Evolutionary conservation across 352 stramenopile genomes (phyloP).

Genomic region (Pythium phragmitis): DNA sequence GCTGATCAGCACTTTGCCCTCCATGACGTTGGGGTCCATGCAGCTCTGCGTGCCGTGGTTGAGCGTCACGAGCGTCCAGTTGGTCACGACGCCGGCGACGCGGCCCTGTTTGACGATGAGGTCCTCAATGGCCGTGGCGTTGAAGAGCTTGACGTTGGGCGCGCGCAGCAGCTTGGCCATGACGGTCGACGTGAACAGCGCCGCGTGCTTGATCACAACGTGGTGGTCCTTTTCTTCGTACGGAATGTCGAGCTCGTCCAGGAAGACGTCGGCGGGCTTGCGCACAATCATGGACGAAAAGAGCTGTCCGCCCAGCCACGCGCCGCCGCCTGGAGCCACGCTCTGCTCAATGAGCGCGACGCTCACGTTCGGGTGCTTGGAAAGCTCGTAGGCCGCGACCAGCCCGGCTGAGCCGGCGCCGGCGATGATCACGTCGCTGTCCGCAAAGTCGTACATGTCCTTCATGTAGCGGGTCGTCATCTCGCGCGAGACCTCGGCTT

Average conservation of each 20-base stretch:
- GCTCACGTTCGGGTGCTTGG: slow-evolving; percentile 56
- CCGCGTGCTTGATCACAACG: slow-evolving; percentile 67
- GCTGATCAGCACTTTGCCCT: slow-evolving; percentile 66
- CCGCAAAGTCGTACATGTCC: slow-evolving; percentile 72
- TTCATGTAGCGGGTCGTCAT: slow-evolving; percentile 78
- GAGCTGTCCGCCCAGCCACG: slow-evolving; percentile 60
- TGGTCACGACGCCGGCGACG: slow-evolving; percentile 63
- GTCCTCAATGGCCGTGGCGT: slow-evolving; percentile 67
- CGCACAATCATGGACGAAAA: slow-evolving; percentile 72
- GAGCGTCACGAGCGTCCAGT: slow-evolving; percentile 66
- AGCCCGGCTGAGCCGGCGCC: slow-evolving; percentile 58
- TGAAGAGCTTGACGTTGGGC: slow-evolving; percentile 72
- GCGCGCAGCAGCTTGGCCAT: slow-evolving; percentile 57
- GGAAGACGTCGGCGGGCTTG: slow-evolving; percentile 58
- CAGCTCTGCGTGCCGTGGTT: slow-evolving; percentile 72
- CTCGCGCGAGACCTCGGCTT: slow-evolving; percentile 62
- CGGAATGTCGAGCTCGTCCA: slow-evolving; percentile 67
- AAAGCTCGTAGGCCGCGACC: slow-evolving; percentile 59
- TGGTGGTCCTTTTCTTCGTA: slow-evolving; percentile 66
- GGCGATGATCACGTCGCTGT: slow-evolving; percentile 67
- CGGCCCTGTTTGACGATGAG: slow-evolving; percentile 64
- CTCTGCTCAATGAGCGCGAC: slow-evolving; percentile 66
- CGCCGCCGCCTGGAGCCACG: slow-evolving; percentile 51
- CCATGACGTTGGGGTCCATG: slow-evolving; percentile 76
- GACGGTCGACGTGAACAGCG: slow-evolving; percentile 63